Conservation (phyloP, 2,329 filamentous ascomycete species). For the Aschersonia sp. region DNA sequence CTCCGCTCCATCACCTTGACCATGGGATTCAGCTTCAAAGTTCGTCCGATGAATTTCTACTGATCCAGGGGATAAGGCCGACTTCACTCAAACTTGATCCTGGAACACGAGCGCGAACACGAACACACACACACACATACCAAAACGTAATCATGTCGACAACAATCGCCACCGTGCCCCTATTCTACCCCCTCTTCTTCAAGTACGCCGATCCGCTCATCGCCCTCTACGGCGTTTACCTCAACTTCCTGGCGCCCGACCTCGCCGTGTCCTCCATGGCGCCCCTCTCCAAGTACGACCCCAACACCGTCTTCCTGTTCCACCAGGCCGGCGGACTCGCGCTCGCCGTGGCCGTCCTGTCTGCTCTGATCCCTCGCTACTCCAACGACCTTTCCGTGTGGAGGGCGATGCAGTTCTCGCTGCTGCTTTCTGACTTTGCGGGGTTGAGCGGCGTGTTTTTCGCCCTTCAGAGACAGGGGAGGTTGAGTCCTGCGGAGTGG, state of each 20-base stretch:
- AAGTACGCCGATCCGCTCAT: slow-evolving; percentile 9
- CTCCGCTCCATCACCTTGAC: too few relatives aligned
- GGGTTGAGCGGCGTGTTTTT: slow-evolving; percentile 7
- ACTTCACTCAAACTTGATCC: too few relatives aligned
- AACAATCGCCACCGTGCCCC: slow-evolving; percentile 1
- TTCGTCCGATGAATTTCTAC: too few relatives aligned
- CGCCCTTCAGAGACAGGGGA: slow-evolving; percentile 4
- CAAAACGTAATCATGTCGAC: slow-evolving; percentile 1
- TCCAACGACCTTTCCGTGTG: slow-evolving; percentile 7
- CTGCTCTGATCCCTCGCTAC: slow-evolving; percentile 8
- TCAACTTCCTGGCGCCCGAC: slow-evolving; percentile 5
- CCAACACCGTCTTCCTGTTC: slow-evolving; percentile 8
- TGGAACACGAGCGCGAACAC: too few relatives aligned
- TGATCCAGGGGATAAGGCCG: too few relatives aligned
- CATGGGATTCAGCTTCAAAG: too few relatives aligned
- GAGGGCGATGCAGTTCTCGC: slow-evolving; percentile 8
- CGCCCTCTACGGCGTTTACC: slow-evolving; percentile 9
- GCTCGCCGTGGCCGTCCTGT: slow-evolving; percentile 6
- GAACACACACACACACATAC: too few relatives aligned
- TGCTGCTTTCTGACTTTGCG: slow-evolving; percentile 9
- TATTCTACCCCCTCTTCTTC: slow-evolving; percentile 9
- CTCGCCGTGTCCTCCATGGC: slow-evolving; percentile 1
- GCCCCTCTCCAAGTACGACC: slow-evolving; percentile 5
- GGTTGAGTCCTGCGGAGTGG: slow-evolving; percentile 5
- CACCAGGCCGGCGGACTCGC: slow-evolving; percentile 9